Percentiles rank a stretch among this genome's conserved stretches.
Conservation (phyloP, 2,329 filamentous ascomycete species). For the Magnaporthales sp. region DNA sequence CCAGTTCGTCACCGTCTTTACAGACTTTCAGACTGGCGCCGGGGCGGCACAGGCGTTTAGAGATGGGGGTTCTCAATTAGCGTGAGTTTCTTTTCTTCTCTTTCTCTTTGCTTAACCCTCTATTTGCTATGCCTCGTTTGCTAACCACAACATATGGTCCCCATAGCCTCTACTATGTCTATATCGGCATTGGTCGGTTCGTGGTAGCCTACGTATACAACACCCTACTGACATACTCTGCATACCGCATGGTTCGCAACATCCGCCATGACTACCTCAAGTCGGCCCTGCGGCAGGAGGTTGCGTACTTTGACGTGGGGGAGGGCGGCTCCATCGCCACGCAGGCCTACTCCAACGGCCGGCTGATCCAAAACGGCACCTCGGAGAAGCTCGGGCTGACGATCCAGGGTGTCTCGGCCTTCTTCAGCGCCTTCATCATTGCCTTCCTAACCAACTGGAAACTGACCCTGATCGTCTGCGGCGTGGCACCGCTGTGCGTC, state of each 20-base stretch:
- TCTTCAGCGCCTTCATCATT: conserved; percentile 18
- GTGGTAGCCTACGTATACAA: conserved; percentile 38
- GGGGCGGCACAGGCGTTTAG: conserved; percentile 26
- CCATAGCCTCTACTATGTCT: conserved; percentile 33
- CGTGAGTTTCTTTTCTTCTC: not conserved
- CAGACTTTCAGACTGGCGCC: conserved; percentile 15
- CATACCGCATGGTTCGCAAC: conserved; percentile 39
- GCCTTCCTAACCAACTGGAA: conserved; percentile 21
- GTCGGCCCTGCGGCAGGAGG: conserved; percentile 38
- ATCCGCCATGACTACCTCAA: conserved; percentile 40
- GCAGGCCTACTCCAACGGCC: conserved; percentile 25
- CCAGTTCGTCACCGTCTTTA: conserved; percentile 21
- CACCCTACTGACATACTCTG: conserved; percentile 36
- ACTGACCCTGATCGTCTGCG: conserved; percentile 16
- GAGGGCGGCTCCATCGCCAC: conserved; percentile 27
- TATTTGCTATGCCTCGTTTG: not conserved
- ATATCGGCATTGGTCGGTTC: conserved; percentile 47
- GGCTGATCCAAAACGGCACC: conserved; percentile 18
- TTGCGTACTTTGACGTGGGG: conserved; percentile 37
- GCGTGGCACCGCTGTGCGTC: conserved; percentile 4
- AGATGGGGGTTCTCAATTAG: not conserved
- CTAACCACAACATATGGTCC: not conserved
- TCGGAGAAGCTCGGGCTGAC: conserved; percentile 15
- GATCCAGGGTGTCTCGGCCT: conserved; percentile 16
- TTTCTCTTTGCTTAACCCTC: not conserved